Percentiles rank a stretch among this genome's conserved stretches.
Evolutionary conservation across 2,329 filamentous ascomycete species (phyloP).

Genomic region (Xylaria sp.): DNA sequence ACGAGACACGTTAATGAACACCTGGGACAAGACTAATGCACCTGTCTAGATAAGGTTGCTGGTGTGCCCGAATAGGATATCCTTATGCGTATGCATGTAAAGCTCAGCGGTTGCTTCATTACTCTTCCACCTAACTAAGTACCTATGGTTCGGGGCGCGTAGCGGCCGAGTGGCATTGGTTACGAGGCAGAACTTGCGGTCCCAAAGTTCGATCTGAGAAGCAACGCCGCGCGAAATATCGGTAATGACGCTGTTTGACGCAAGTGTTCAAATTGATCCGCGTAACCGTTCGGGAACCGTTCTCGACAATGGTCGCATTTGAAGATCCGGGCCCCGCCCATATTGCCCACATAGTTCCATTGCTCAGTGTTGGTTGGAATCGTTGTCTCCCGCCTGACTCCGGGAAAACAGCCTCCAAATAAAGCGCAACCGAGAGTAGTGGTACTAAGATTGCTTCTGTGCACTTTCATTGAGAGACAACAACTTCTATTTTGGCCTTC

Average conservation of each 20-base stretch:
- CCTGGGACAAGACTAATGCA: conserved; percentile 38
- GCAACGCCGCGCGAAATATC: background rate
- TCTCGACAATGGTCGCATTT: conserved; percentile 6
- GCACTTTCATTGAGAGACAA: background rate
- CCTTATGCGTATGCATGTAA: conserved; percentile 3
- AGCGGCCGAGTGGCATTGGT: conserved; percentile 8
- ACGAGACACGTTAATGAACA: conserved; percentile 40
- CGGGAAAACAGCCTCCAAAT: background rate
- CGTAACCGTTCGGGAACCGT: conserved; percentile 12
- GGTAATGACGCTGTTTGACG: conserved; percentile 1
- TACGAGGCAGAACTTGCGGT: background rate
- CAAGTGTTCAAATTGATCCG: conserved; percentile 11
- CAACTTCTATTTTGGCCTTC: background rate
- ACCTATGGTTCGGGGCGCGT: conserved; percentile 11
- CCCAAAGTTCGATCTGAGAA: background rate
- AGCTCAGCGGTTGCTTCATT: background rate
- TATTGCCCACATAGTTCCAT: conserved; percentile 6
- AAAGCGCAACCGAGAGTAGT: background rate
- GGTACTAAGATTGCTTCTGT: background rate
- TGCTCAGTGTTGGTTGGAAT: background rate
- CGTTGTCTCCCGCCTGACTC: background rate
- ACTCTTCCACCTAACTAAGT: background rate
- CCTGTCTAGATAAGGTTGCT: conserved; percentile 36
- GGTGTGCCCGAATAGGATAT: conserved; percentile 17
- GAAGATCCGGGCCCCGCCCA: conserved; percentile 19